phyloP scores from a whole-genome alignment of 2,329 filamentous ascomycete species.

The Beauveria brongniartii region DNA sequence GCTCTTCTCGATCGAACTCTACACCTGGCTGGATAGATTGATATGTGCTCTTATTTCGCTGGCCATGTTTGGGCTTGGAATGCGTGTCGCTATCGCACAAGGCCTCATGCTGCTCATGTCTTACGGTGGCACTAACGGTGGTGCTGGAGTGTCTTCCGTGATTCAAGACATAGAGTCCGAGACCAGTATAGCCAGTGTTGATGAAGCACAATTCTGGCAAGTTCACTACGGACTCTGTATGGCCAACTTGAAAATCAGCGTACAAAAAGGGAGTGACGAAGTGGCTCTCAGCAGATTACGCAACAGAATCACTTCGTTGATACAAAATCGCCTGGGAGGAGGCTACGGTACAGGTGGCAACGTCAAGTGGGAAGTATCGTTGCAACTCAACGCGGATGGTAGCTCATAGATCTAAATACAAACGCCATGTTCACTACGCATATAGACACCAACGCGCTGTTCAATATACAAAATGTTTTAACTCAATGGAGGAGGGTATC shows the following conservation, averaged over 20 bases:
- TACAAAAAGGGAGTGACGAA: slow-evolving; percentile 58
- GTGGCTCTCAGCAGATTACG: slow-evolving; percentile 64
- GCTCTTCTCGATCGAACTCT: slow-evolving; percentile 70
- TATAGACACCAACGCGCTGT: neutral
- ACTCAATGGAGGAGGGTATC: slow-evolving; percentile 23
- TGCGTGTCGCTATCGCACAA: slow-evolving; percentile 74
- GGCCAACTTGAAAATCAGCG: slow-evolving; percentile 80
- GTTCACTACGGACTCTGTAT: slow-evolving; percentile 96
- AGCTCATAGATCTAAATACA: neutral
- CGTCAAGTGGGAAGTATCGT: slow-evolving; percentile 85
- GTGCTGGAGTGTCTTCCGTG: slow-evolving; percentile 58
- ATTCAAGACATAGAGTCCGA: slow-evolving; percentile 79
- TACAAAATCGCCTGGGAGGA: slow-evolving; percentile 80
- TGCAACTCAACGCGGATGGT: slow-evolving; percentile 56
- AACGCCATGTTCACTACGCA: neutral
- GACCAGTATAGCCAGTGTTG: slow-evolving; percentile 64
- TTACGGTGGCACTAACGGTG: slow-evolving; percentile 42
- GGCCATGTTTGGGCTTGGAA: slow-evolving; percentile 81
- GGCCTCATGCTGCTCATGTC: slow-evolving; percentile 96
- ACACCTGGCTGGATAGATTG: slow-evolving; percentile 73
- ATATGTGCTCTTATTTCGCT: slow-evolving; percentile 75
- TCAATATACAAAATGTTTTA: neutral
- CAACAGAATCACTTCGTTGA: slow-evolving; percentile 65
- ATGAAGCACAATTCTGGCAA: slow-evolving; percentile 96
- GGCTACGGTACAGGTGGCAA: slow-evolving; percentile 74